phyloP scores from a whole-genome alignment of 805 yeast genomes.

The Nakazawaea laoshanensis region DNA sequence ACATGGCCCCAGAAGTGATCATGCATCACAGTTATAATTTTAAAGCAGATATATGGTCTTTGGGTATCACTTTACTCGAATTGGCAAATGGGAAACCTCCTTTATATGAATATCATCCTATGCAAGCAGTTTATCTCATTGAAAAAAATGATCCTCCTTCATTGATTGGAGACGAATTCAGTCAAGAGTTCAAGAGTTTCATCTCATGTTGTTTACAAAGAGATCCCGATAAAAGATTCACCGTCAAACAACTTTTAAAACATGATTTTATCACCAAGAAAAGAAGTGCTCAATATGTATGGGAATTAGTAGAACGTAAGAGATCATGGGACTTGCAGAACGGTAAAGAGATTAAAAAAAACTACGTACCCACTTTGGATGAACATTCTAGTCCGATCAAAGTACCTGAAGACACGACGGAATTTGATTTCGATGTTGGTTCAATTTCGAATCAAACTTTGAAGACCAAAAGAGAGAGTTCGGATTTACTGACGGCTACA shows the following conservation, averaged over 20 bases:
- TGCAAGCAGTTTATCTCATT: constrained; percentile 44
- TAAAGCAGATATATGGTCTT: constrained; percentile 72
- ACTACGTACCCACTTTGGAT: constrained; percentile 25
- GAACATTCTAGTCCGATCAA: background rate
- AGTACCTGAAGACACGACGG: constrained; percentile 8
- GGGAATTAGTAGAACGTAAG: constrained; percentile 33
- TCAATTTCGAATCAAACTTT: constrained; percentile 3
- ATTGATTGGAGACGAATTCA: constrained; percentile 24
- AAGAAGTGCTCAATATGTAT: constrained; percentile 22
- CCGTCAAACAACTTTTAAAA: constrained; percentile 49
- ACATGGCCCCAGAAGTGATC: constrained; percentile 61
- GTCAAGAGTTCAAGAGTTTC: constrained; percentile 52
- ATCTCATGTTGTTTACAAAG: constrained; percentile 61
- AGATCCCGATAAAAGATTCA: constrained; percentile 60
- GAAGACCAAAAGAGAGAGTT: background rate
- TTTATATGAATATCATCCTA: constrained; percentile 41
- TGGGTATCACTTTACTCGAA: constrained; percentile 74
- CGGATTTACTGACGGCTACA: constrained; percentile 4
- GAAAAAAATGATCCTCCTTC: constrained; percentile 41
- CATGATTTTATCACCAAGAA: constrained; percentile 49
- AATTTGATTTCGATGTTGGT: constrained; percentile 10
- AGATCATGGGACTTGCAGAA: constrained; percentile 31
- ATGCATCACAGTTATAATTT: constrained; percentile 49
- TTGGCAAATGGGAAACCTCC: constrained; percentile 71
- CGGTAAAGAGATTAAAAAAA: constrained; percentile 18